Evolutionary conservation across 2,329 filamentous ascomycete genomes (phyloP).

Genomic region (Sordariomycetes sp.): DNA sequence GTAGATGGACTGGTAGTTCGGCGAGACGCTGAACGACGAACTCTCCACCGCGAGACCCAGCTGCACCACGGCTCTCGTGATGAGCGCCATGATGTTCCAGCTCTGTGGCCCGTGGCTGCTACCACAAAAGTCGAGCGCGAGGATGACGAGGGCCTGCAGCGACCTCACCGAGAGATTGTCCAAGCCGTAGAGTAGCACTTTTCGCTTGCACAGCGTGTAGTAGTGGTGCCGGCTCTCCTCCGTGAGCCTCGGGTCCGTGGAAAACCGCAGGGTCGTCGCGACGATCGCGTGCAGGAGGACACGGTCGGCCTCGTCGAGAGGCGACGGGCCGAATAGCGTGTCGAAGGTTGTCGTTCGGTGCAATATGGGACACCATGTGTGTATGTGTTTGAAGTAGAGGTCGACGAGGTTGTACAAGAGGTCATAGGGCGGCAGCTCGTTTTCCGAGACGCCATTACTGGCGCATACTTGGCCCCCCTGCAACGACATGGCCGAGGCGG

Average conservation of each 20-base stretch:
- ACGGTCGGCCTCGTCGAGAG: conserved; percentile 69
- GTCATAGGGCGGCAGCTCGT: conserved; percentile 65
- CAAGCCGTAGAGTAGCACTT: conserved; percentile 76
- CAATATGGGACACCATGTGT: conserved; percentile 83
- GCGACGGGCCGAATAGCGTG: conserved; percentile 65
- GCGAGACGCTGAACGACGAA: conserved; percentile 68
- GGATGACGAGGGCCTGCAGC: conserved; percentile 75
- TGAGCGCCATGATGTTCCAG: conserved; percentile 84
- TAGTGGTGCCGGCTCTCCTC: conserved; percentile 64
- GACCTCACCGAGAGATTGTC: conserved; percentile 85
- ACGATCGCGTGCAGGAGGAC: conserved; percentile 83
- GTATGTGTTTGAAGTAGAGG: conserved; percentile 70
- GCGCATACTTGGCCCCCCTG: not conserved
- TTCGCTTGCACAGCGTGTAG: conserved; percentile 72
- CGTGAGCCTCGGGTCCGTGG: conserved; percentile 63
- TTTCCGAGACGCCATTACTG: conserved; percentile 34
- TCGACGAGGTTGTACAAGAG: conserved; percentile 63
- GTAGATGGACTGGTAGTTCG: conserved; percentile 76
- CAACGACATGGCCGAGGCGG: not conserved
- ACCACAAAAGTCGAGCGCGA: conserved; percentile 76
- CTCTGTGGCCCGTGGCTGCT: conserved; percentile 83
- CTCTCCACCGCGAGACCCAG: conserved; percentile 75
- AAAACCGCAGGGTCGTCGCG: conserved; percentile 77
- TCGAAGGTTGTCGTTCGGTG: conserved; percentile 76
- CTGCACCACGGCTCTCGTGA: conserved; percentile 81